Evolutionary conservation across 257 asterid species (phyloP).

Genomic region (Solanum gandarillasii): DNA sequence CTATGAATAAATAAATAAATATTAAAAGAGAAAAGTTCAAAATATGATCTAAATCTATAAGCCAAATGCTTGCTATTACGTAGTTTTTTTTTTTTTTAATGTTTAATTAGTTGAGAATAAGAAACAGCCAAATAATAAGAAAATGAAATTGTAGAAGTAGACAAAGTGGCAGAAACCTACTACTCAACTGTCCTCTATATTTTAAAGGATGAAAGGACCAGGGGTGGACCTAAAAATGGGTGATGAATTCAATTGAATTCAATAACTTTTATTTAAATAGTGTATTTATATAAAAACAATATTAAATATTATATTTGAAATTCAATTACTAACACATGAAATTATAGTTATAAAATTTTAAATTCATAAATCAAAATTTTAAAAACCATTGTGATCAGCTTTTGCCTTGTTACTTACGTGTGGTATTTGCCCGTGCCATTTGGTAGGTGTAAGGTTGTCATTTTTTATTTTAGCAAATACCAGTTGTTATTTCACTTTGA

Average conservation of each 20-base stretch:
- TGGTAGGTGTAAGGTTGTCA: not conserved
- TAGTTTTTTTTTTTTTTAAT: not conserved
- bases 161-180: conserved; percentile 23
- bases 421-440: not conserved
- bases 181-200: conserved; percentile 18
- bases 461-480: not conserved
- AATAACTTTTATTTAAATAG: no score
- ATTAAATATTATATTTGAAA: no score
- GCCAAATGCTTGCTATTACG: not conserved
- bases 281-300: fast-evolving
- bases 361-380: no score
- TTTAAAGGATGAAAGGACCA: not conserved
- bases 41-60: not conserved
- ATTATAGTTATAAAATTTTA: no score
- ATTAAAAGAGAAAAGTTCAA: not conserved
- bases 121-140: not conserved
- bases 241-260: not conserved
- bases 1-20: no score
- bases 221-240: no score
- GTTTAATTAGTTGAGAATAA: not conserved
- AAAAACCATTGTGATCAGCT: not conserved
- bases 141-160: not conserved
- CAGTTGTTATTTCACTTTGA: not conserved
- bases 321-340: no score
- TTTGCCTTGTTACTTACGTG: not conserved